Evolutionary conservation across 129 eudicot species (phyloP), one percentile per base, ranked within the genome.

Genomic region (Flaveria brownii): DNA sequence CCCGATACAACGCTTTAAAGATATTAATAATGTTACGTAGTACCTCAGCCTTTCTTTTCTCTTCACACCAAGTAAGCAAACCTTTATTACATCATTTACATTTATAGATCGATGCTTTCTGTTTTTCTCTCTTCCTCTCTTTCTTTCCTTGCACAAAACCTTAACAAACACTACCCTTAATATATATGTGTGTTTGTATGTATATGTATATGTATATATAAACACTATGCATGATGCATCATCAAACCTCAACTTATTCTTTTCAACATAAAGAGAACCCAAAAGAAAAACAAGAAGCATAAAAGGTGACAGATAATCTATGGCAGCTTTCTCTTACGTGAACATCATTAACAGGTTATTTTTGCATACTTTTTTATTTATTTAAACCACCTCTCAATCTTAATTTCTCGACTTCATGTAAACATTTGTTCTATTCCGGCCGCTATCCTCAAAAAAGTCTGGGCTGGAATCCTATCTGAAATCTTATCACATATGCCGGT

Each of bases 321-420:
- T 80, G 84, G 80, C 62, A 56, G 28, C 84, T 74, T 74, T 80
- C 80, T 46, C 75, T 33, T 68, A 1, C 80, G 74, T 67, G 84
- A 80, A 67, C 70, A 80, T 80, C 79, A 73, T 66, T 25, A 74
- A 56, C 84, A 80, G 84, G 84, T 80, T 80, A 66, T 20, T 43
- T 80, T 80, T 74, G n/a, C 45, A 66, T 80, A 56, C 75, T 43
- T 43, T 18, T 28, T 30, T 30, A 30, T 4, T 30, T 28, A 14
- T 22, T 30, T 30, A 13, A 13, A 23, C 16, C 49, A 39, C 77
- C 65, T 72, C 73, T 79, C 47, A 22, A 41, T 10, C 62, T 45
- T 22, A 45, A 9, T 26, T 55, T 10, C 50, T 15, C 14, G 26
- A 26, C 1, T 50, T 71, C 26, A 71, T 49, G 26, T 4, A 73